Base-by-base conservation (phyloP, 371 early-diverging fungal genomes). In the Mortierella sp. region DNA sequence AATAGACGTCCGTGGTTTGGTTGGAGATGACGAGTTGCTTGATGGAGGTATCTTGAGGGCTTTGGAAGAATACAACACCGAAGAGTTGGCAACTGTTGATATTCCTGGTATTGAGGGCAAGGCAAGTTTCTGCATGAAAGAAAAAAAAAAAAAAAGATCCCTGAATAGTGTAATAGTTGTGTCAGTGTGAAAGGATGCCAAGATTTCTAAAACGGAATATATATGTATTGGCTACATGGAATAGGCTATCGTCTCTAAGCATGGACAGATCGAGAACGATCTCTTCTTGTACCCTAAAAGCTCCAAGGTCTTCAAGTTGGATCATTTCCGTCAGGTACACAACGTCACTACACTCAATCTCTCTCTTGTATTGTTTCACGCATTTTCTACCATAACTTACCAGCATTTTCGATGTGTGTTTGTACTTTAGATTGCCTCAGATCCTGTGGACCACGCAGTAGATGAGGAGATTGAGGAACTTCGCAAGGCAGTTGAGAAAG, bases 1-100 rank as follows among this genome's bases (percentile, higher is more conserved):
- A 19, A 45, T 85, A 97, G 98, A 97, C 86, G 90, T 98, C 58
- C 93, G 95, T 34, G 91, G 89, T 4, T 88, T 97, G 61, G 86
- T 97, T 49, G 89, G 89, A 61, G 89, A 98, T 84, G 96, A 96
- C 68, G 91, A 89, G 4, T 88, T 89, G 7, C 84, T 97, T 58
- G 89, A 94, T 61, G 86, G 87, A 34, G 92, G 90, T 31, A 91
- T 96, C 58, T 70, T 88, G n/a, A 76, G 84, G 9, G 89, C 93
- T 8, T 84, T 97, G 66, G 92, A 89, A 55, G 89, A 94, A 66
- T 96, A 97, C 84, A 95, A 97, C 82, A 90, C 88, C 29, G 93
- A 94, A 70, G 95, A 97, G 75, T 90, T 93, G 70, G 87, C 90
- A 37, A 89, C 92, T 7, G 92, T 92, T 8, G 82, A 82, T 7